Base-by-base conservation (phyloP, 2,329 filamentous ascomycete genomes). In the Ceratocystis variospora region DNA sequence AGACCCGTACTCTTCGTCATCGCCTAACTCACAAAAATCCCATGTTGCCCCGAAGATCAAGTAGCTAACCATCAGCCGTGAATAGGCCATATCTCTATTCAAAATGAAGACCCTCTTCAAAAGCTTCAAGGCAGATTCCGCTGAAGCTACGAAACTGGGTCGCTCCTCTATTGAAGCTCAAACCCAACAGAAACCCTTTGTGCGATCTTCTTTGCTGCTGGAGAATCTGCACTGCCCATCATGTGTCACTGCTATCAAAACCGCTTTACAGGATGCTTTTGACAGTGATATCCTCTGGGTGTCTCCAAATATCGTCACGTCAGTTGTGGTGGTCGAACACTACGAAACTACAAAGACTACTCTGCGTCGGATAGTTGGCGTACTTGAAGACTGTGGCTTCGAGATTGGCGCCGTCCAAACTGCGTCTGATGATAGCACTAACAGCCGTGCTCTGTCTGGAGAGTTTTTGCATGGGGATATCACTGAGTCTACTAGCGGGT, bases 191-290 rank as follows among this genome's bases (percentile, higher is more conserved):
- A n/a, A 45, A n/a, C 46, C 55, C 25, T 68, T 68, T 62, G 55
- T 57, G 17, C 66, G 63, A 19, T 59, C 66, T 25, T 65, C 66
- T 22, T 41, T 87, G 72, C 79, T 90, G 68, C 78, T 91, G 70
- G 83, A 81, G 69, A 90, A 91, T 74, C 79, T 91, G n/a, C 88
- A 91, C 75, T 90, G 88, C 76, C 85, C 87, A 15, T 88, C 87
- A 68, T 91, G 88, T 73, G 83, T 89, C 62, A 81, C 82, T 45
- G 79, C 81, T 70, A 89, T 91, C 72, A 79, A 84, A 71, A 77
- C 80, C 65, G 79, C 81, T 68, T 76, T 90, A 67, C 77, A 73
- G 67, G 79, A 77, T 57, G 73, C 74, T 22, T 82, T 76, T 70
- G 72, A 70, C 64, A 74, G 72, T 76, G 81, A 73, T 72, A 76